A percentile compares a stretch with the other conserved stretches of the same genome.
Evolutionary conservation across 345 rosid genomes (phyloP).

Genomic region (Linum usitatissimum): DNA sequence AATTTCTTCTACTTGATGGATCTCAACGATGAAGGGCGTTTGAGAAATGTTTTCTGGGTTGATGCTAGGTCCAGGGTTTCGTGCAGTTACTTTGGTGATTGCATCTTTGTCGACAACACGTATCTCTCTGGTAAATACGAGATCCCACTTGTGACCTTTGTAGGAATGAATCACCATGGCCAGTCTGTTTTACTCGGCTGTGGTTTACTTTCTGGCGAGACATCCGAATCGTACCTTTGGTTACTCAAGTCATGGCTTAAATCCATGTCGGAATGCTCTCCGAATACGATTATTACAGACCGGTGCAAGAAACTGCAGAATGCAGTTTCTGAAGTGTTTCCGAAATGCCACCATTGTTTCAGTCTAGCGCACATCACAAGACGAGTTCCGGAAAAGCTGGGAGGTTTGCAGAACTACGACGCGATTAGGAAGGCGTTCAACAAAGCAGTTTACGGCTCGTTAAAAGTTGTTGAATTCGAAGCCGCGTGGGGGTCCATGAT

Average conservation of each 20-base stretch:
- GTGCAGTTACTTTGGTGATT: conserved; percentile 20
- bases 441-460: conserved; percentile 18
- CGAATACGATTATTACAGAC: conserved; percentile 21
- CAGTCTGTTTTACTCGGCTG: conserved; percentile 25
- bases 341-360: conserved; percentile 17
- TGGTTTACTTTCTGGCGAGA: conserved; percentile 24
- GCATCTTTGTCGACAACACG: conserved; percentile 16
- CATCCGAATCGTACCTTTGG: conserved; percentile 19
- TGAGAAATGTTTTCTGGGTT: conserved; percentile 26
- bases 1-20: conserved; percentile 26
- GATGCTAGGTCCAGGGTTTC: conserved; percentile 27
- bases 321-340: conserved; percentile 16
- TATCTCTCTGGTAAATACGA: conserved; percentile 20
- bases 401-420: conserved; percentile 23
- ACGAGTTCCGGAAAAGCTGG: conserved; percentile 22
- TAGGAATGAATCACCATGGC: conserved; percentile 24
- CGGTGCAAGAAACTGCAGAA: conserved; percentile 12
- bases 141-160: conserved; percentile 25
- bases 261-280: conserved; percentile 17
- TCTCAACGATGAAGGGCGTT: conserved; percentile 20
- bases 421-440: conserved; percentile 15
- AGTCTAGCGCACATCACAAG: conserved; percentile 21
- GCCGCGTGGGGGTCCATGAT: conserved; percentile 23
- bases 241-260: conserved; percentile 21
- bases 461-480: conserved; percentile 26